Evolutionary conservation across 2,329 filamentous ascomycete genomes (phyloP), one percentile per base, ranked within the genome.

Genomic region (Echinosphaeria canescens): DNA sequence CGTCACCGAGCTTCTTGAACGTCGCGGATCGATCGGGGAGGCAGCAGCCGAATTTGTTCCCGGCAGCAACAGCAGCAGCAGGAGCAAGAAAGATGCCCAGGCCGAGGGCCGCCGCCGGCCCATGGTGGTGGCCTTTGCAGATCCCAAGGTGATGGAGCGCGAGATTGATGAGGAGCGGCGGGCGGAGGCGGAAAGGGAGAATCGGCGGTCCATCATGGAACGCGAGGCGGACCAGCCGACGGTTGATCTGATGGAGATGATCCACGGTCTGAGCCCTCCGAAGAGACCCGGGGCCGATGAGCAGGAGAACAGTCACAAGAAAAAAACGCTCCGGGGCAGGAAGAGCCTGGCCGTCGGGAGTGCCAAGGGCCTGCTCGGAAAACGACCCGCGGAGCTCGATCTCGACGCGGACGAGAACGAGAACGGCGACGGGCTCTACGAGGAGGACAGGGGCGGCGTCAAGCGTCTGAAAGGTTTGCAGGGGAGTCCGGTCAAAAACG

Each of bases 331-430:
- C 5, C 68, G 59, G 29, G 68, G 68, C 10, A 68, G 76, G 22
- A 84, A 84, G 49, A 84, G 76, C 41, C 54, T 84, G 26, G 71
- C 76, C 34, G 66, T 80, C 13, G 76, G 76, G 22, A 75, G 74
- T 37, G 76, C 75, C 10, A 68, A 55, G 33, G 76, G 76, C 0
- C 48, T 84, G 13, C 53, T 84, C 5, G 76, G 76, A 5, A 84
- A 84, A 45, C 59, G 76, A 25, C 76, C 76, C 1, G 51, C 51
- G 10, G 76, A 84, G 44, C 56, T 82, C 26, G 75, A 81, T 33
- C n/a, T n/a, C n/a, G 54, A 62, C 23, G 75, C 81, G 30, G 53
- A 62, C 4, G 63, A 68, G 8, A 69, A 71, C 2, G 64, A 68
- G 4, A 10, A 19, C 6, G 10, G 6, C 7, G 17, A 19, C 17